Evolutionary conservation across 208 protist genomes (phyloP).

Genomic region (Trypanosomatidae sp.): DNA sequence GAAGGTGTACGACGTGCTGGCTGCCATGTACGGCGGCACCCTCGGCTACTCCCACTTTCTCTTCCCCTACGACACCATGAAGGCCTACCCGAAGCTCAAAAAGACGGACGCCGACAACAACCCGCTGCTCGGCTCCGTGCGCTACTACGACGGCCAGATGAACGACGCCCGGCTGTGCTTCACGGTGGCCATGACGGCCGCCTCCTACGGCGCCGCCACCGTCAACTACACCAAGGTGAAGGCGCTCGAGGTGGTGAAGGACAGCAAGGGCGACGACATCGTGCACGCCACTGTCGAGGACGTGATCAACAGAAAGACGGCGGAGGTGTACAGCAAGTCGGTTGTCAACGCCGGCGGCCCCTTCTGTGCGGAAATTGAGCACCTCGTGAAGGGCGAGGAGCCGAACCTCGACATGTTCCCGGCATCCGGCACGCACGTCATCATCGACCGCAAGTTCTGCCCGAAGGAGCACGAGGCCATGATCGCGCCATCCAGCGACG

Average conservation of each 20-base stretch:
- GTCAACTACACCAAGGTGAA: slow-evolving; percentile 92
- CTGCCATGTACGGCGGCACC: slow-evolving; percentile 70
- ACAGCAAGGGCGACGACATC: slow-evolving; percentile 40
- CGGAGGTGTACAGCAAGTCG: slow-evolving; percentile 79
- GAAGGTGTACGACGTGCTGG: slow-evolving; percentile 92
- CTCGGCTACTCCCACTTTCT: slow-evolving; percentile 86
- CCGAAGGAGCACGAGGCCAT: slow-evolving; percentile 72
- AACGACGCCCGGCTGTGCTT: slow-evolving; percentile 97
- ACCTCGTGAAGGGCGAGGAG: slow-evolving; percentile 57
- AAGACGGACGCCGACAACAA: slow-evolving; percentile 53
- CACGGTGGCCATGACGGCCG: slow-evolving; percentile 92
- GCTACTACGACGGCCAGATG: slow-evolving; percentile 96
- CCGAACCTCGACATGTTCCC: slow-evolving; percentile 65
- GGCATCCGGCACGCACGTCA: slow-evolving; percentile 82
- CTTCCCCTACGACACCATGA: slow-evolving; percentile 70
- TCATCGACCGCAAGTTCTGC: slow-evolving; percentile 84
- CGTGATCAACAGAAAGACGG: slow-evolving; percentile 55
- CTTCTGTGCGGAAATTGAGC: slow-evolving; percentile 81
- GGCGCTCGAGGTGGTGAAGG: slow-evolving; percentile 51
- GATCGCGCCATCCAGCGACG: slow-evolving; percentile 92
- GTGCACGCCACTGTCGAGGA: slow-evolving; percentile 84
- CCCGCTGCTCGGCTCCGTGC: slow-evolving; percentile 84
- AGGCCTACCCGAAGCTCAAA: slow-evolving; percentile 76
- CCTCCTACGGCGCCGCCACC: slow-evolving; percentile 86
- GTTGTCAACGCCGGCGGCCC: slow-evolving; percentile 93